Percentiles rank a stretch among this genome's conserved stretches.
phyloP scores from a whole-genome alignment of 345 rosid species.

The Rhodamnia rubescens region DNA sequence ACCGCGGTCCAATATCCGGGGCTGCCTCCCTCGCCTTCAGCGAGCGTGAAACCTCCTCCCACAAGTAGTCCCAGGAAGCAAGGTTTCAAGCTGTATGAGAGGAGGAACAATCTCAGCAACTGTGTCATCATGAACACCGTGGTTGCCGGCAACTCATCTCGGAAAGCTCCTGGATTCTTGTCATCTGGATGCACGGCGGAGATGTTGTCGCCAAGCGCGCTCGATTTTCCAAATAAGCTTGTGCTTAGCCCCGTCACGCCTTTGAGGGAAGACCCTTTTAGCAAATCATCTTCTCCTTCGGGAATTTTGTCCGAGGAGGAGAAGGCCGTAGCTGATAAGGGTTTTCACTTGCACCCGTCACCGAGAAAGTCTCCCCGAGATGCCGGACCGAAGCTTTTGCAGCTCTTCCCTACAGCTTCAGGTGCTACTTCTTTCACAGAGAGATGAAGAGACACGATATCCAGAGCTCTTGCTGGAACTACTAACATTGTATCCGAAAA shows the following conservation, averaged over 20 bases:
- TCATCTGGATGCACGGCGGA: background rate
- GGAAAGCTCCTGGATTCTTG: background rate
- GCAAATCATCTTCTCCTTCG: background rate
- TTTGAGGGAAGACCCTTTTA: background rate
- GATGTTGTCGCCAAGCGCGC: background rate
- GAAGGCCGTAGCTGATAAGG: conserved; percentile 19
- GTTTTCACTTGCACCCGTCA: conserved; percentile 31
- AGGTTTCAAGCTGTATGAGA: background rate
- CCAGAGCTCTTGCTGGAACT: background rate
- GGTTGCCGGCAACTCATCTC: background rate
- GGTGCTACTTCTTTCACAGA: background rate
- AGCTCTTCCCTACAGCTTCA: conserved; percentile 29
- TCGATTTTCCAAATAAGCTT: background rate
- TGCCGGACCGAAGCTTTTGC: conserved; percentile 19
- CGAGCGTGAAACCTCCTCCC: conserved; percentile 2
- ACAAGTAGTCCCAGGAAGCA: conserved; percentile 2
- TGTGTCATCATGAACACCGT: background rate
- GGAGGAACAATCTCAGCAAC: background rate
- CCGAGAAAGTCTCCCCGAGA: conserved; percentile 21
- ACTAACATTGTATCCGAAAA: background rate
- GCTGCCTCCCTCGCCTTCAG: background rate
- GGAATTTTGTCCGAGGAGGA: background rate
- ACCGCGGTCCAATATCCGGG: conserved; percentile 1
- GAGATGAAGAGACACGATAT: background rate
- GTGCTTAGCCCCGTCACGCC: conserved; percentile 2